phyloP scores from a whole-genome alignment of 768 basidiomycete genomes.

The Roridomyces roridus region DNA sequence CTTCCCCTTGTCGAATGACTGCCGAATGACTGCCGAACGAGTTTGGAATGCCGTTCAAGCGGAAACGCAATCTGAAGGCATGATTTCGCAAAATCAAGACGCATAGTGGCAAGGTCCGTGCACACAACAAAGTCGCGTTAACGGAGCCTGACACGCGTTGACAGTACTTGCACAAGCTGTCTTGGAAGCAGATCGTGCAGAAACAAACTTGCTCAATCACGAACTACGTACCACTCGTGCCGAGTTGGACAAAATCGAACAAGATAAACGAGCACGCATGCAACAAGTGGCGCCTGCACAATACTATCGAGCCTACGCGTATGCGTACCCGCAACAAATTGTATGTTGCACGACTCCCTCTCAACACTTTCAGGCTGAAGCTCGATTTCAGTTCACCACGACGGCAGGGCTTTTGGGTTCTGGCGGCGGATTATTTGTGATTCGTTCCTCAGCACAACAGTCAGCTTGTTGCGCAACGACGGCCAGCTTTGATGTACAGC shows the following conservation, averaged over 20 bases:
- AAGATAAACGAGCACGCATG: constrained; percentile 62
- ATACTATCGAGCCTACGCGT: constrained; percentile 71
- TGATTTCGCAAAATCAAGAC: constrained; percentile 63
- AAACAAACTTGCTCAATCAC: constrained; percentile 58
- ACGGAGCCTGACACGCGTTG: neutral
- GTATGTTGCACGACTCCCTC: too few relatives aligned
- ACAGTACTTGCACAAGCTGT: constrained; percentile 63
- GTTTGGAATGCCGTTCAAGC: constrained; percentile 66
- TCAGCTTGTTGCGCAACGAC: too few relatives aligned
- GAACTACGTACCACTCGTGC: constrained; percentile 68
- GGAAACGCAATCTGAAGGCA: constrained; percentile 58
- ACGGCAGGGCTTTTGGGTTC: too few relatives aligned
- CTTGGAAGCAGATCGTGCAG: constrained; percentile 70
- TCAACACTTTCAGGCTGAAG: too few relatives aligned
- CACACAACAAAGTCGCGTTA: neutral
- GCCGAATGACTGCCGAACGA: too few relatives aligned
- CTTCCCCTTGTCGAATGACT: too few relatives aligned
- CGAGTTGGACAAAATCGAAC: constrained; percentile 71
- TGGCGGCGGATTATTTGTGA: too few relatives aligned
- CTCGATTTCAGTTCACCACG: too few relatives aligned
- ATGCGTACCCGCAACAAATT: constrained; percentile 63
- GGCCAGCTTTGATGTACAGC: too few relatives aligned
- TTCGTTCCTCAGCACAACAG: too few relatives aligned
- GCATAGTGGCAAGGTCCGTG: constrained; percentile 62
- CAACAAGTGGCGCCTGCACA: constrained; percentile 41